Base-by-base conservation (phyloP, 2,329 filamentous ascomycete genomes). In the Rhytidhysteron rufulum region DNA sequence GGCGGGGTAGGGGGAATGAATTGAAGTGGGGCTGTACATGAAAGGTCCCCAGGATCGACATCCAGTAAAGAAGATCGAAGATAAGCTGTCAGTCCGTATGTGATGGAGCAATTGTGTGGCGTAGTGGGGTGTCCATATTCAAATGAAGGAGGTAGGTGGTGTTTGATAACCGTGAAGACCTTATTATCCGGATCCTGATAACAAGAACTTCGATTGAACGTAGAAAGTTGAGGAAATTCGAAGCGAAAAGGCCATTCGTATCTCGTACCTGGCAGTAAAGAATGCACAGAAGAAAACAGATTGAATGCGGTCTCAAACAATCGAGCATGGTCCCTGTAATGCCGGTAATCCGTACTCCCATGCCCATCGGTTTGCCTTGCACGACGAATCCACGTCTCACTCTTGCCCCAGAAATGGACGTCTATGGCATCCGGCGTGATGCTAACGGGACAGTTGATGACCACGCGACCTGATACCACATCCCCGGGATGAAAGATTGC, bases 101-200 rank as follows among this genome's bases (percentile, higher is more conserved):
- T 31, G 17, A 58, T 44, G 15, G 42, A 40, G 1, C 47, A 47
- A 20, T 44, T 46, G 39, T 57, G 43, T 1, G 53, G 45, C 2
- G 34, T 13, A 21, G 42, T 35, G 5, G 15, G 10, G 3, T 15
- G 13, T 0, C 39, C 50, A 20, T 37, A 36, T 4, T 44, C 31
- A 34, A 59, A 57, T 2, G 42, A 53, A 4, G 56, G 56, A 2
- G 56, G 56, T 3, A 59, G 42, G n/a, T 42, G 11, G 27, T 59
- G 56, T 1, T 50, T 53, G 9, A 31, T 24, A 1, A 48, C 39
- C 0, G 43, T 51, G 43, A 43, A 59, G 3, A 43, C 42, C 11
- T 33, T 17, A 15, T 53, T 48, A 2, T 13, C 25, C 13, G 50
- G 41, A 6, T 47, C 7, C 30, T 53, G 41, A 41, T 59, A 59